Conservation (phyloP, 176 grass and related monocot species). For the Juncus effusus region DNA sequence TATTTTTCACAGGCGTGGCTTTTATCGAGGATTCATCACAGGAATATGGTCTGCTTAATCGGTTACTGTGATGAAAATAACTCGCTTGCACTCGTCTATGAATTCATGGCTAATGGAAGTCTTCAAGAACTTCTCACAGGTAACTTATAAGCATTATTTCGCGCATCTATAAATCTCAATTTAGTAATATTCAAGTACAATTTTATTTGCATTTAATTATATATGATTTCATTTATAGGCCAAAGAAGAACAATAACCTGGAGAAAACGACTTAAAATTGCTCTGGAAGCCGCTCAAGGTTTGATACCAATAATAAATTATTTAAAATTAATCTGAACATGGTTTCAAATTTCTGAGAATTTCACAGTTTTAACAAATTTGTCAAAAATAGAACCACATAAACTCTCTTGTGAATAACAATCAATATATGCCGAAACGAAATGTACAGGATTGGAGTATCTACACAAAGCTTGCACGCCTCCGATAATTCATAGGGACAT, state of each 20-base stretch:
- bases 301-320: neutral
- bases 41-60: slow-evolving; percentile 28
- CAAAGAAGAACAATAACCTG: slow-evolving; percentile 22
- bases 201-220: too few species aligned
- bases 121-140: slow-evolving; percentile 20
- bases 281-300: slow-evolving; percentile 54
- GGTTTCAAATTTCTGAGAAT: neutral
- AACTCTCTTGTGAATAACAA: neutral
- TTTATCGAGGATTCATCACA: slow-evolving; percentile 31
- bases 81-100: slow-evolving; percentile 12
- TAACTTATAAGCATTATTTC: neutral
- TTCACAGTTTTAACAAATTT: neutral
- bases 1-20: slow-evolving; percentile 22
- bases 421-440: neutral
- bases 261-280: slow-evolving; percentile 38
- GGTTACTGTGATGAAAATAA: slow-evolving; percentile 27
- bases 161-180: neutral
- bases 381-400: neutral
- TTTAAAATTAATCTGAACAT: too few species aligned
- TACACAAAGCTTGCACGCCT: slow-evolving; percentile 41
- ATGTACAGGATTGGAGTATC: slow-evolving; percentile 43
- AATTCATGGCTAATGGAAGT: slow-evolving; percentile 25
- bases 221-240: too few species aligned
- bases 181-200: too few species aligned
- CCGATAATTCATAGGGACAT: slow-evolving; percentile 35